Conservation (phyloP, 2,329 filamentous ascomycete genomes). For the Penicillium decumbens region DNA sequence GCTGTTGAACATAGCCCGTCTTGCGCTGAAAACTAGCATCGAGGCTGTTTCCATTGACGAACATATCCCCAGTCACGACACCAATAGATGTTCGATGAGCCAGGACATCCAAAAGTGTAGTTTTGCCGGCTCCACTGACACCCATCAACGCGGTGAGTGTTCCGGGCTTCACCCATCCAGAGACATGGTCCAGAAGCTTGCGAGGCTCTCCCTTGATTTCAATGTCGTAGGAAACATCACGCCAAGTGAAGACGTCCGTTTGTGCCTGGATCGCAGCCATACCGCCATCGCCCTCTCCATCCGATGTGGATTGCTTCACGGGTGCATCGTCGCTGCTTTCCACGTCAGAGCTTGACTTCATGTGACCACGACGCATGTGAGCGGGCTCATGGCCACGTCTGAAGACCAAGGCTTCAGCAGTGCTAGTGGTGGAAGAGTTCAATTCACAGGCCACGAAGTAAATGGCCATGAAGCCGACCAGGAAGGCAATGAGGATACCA, state of each 20-base stretch:
- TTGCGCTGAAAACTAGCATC: constrained; percentile 47
- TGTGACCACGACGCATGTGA: constrained; percentile 1
- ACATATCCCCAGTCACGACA: constrained; percentile 78
- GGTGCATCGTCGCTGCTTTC: constrained; percentile 32
- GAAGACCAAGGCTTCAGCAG: constrained; percentile 72
- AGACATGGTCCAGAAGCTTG: constrained; percentile 74
- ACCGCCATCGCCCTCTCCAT: constrained; percentile 2
- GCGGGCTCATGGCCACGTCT: constrained; percentile 49
- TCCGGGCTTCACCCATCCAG: constrained; percentile 90
- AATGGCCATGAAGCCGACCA: constrained; percentile 54
- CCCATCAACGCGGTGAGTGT: constrained; percentile 87
- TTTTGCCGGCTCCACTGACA: constrained; percentile 84
- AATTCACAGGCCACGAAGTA: constrained; percentile 51
- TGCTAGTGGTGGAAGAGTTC: constrained; percentile 62
- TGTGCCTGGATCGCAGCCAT: constrained; percentile 50
- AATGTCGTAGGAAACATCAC: constrained; percentile 72
- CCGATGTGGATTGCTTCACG: neutral
- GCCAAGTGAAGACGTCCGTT: constrained; percentile 76
- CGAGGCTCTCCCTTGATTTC: constrained; percentile 69
- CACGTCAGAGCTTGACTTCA: constrained; percentile 41
- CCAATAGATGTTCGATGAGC: constrained; percentile 81
- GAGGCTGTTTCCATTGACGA: constrained; percentile 66
- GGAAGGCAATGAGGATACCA: constrained; percentile 63
- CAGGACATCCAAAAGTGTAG: constrained; percentile 78
- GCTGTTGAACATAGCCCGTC: constrained; percentile 65